Percentiles rank a stretch among this genome's conserved stretches.
phyloP scores from a whole-genome alignment of 2,329 filamentous ascomycete species.

The Dactylellina leptospora region DNA sequence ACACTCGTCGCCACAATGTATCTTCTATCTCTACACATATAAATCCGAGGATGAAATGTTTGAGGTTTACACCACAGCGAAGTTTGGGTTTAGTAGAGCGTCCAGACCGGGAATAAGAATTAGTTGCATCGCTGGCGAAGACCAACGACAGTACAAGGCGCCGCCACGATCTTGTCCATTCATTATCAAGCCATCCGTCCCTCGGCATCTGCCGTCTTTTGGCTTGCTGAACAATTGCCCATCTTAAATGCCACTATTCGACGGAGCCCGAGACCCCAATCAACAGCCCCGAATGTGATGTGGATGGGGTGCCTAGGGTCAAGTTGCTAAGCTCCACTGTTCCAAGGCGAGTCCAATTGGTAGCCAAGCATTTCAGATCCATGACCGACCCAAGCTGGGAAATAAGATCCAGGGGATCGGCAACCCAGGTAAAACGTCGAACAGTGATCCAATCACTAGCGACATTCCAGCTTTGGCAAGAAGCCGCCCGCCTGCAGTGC shows the following conservation, averaged over 20 bases:
- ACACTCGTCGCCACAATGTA: no score
- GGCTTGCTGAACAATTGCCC: background rate
- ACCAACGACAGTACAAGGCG: conserved; percentile 29
- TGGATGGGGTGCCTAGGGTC: conserved; percentile 31
- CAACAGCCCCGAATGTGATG: background rate
- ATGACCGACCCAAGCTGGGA: conserved; percentile 33
- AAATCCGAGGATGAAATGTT: background rate
- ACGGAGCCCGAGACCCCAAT: conserved; percentile 15
- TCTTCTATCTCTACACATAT: no score
- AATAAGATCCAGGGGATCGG: conserved; percentile 42
- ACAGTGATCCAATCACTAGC: conserved; percentile 44
- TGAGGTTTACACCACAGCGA: background rate
- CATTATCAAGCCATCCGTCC: conserved; percentile 1
- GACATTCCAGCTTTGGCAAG: conserved; percentile 50
- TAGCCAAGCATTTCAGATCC: conserved; percentile 23
- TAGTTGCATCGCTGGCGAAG: background rate
- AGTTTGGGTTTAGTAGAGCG: background rate
- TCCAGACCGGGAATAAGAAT: background rate
- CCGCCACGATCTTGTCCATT: conserved; percentile 44
- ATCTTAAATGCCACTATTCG: conserved; percentile 23
- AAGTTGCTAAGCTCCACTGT: conserved; percentile 32
- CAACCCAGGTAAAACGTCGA: conserved; percentile 37
- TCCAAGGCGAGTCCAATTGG: conserved; percentile 32
- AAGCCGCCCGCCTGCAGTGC: conserved; percentile 9
- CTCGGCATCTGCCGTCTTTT: conserved; percentile 18